Base-by-base conservation (phyloP, 257 asterid genomes). In the Fraxinus americana region DNA sequence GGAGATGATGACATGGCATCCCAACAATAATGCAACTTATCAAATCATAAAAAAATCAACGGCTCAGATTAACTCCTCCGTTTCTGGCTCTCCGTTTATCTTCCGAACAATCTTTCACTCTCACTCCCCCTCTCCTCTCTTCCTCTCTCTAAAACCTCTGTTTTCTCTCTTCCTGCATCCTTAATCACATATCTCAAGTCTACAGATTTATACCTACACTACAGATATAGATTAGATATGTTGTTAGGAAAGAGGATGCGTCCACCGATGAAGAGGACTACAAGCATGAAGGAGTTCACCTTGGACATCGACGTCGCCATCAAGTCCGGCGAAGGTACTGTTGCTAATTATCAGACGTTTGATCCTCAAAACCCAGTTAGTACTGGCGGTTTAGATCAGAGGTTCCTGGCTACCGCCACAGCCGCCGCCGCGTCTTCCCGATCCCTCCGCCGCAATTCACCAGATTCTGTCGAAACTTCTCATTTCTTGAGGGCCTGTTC, bases 251-350 rank as follows among this genome's bases (percentile, higher is more conserved):
- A 90, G 87, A 90, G 94, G 81, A 76, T 78, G 25, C 88, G 93
- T 14, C 97, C 97, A 23, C 90, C 92, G 66, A 89, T 88, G 74
- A 89, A 90, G 89, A 93, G 98, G 74, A 91, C 97, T 29, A 85
- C 94, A 4, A 91, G 96, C 85, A 87, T 89, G 96, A 93, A 86
- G 2, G 91, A 90, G 86, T 90, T 93, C 82, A 84, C 82, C 36
- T 57, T 89, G 66, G 97, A 85, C 79, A 78, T 83, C 34, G 84
- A 75, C 84, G 82, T 27, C 70, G 17, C 50, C 16, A 16, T 19
- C 82, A 38, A 13, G 4, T 9, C 38, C 19, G 73, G 63, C 12
- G 80, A 34, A 27, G 75, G 73, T 21, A 75, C 34, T n/a, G 73
- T 5, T 21, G 57, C 19, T 30, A 38, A 70, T 32, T 59, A 76